A percentile compares a stretch with the other conserved stretches of the same genome.
phyloP scores from a whole-genome alignment of 1,284 basidiomycete genomes.

The Apiotrichum brassicae region DNA sequence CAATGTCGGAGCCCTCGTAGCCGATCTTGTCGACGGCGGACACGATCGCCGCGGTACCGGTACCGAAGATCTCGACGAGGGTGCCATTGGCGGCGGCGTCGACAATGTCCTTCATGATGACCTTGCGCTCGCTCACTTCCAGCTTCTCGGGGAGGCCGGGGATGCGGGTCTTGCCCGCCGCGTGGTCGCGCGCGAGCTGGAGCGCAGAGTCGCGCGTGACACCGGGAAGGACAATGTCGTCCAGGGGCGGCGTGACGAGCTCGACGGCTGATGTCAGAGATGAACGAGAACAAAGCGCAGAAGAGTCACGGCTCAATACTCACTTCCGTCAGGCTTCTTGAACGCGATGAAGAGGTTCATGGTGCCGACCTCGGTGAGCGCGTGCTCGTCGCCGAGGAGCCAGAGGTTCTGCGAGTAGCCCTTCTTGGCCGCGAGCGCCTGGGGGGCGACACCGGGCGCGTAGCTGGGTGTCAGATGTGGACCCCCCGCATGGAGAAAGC shows the following conservation, averaged over 20 bases:
- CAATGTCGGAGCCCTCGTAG: constrained; percentile 75
- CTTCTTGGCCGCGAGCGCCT: constrained; percentile 69
- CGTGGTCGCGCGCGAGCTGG: constrained; percentile 69
- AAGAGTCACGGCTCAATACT: no score
- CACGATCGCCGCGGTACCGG: constrained; percentile 85
- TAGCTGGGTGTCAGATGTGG: constrained; percentile 49
- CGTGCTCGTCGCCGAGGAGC: constrained; percentile 80
- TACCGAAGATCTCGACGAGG: constrained; percentile 87
- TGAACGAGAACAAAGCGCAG: no score
- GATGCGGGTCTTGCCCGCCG: constrained; percentile 55
- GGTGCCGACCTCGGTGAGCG: constrained; percentile 74
- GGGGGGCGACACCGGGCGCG: constrained; percentile 80
- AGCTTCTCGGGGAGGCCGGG: constrained; percentile 62
- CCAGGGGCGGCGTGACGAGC: constrained; percentile 84
- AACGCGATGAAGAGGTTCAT: constrained; percentile 96
- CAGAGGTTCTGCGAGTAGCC: constrained; percentile 96
- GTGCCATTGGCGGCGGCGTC: constrained; percentile 62
- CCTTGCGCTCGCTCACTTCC: constrained; percentile 70
- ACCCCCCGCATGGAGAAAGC: no score
- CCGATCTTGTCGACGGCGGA: constrained; percentile 77
- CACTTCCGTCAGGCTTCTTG: constrained; percentile 65
- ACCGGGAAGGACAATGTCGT: constrained; percentile 93
- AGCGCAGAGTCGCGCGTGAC: constrained; percentile 92
- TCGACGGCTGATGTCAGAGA: constrained; percentile 58
- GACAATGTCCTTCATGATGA: constrained; percentile 84